phyloP scores from a whole-genome alignment of 768 basidiomycete species.

The Boletus rubroflammeus region DNA sequence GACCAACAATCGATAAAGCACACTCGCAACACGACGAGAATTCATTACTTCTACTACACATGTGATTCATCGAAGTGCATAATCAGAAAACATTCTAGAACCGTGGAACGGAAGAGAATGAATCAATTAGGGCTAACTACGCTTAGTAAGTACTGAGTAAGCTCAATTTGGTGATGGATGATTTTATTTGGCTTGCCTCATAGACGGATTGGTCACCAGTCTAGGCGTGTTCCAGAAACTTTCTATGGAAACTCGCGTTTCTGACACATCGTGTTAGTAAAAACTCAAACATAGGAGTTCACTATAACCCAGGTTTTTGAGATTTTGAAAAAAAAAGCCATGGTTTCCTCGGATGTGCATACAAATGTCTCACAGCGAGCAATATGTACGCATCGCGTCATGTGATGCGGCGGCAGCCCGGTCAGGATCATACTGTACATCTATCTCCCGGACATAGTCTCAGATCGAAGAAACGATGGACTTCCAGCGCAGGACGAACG shows the following conservation, averaged over 20 bases:
- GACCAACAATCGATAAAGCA: slow-evolving; percentile 5
- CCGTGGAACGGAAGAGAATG: background rate
- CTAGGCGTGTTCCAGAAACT: too few species aligned
- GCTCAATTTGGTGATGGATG: too few species aligned
- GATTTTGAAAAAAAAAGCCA: background rate
- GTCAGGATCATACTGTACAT: background rate
- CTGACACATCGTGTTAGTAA: background rate
- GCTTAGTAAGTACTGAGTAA: too few species aligned
- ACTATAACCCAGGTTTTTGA: background rate
- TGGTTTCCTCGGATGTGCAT: background rate
- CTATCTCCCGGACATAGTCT: background rate
- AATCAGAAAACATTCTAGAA: slow-evolving; percentile 9
- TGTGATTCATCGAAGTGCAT: background rate
- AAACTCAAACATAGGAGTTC: background rate
- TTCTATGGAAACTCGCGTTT: too few species aligned
- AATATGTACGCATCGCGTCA: background rate
- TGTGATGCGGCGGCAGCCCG: background rate
- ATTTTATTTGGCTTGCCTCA: too few species aligned
- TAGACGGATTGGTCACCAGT: too few species aligned
- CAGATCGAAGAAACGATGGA: background rate
- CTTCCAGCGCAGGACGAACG: background rate
- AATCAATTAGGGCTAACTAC: too few species aligned
- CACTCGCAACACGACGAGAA: background rate
- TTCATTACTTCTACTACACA: slow-evolving; percentile 1
- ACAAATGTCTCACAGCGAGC: background rate